A percentile compares a stretch with the other conserved stretches of the same genome.
Evolutionary conservation across 2,329 filamentous ascomycete species (phyloP).

Genomic region (Penicillium brasilianum): DNA sequence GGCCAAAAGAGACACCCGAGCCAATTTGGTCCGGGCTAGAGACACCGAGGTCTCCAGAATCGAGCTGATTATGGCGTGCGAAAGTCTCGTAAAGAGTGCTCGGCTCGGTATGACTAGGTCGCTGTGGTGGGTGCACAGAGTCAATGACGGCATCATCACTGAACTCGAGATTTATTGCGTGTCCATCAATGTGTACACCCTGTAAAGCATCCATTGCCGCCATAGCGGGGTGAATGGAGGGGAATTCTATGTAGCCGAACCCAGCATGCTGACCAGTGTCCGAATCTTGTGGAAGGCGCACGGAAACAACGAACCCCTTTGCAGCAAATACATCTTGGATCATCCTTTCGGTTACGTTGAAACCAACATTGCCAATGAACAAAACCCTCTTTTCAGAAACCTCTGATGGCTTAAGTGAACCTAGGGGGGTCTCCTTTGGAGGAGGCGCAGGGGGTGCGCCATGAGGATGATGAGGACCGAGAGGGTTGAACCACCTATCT

Average conservation of each 20-base stretch:
- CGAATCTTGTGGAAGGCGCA: conserved; percentile 42
- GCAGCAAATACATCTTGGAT: conserved; percentile 45
- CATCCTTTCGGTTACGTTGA: conserved; percentile 42
- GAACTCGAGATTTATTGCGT: conserved; percentile 48
- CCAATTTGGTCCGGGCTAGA: neutral
- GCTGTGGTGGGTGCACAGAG: conserved; percentile 14
- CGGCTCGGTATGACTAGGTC: neutral
- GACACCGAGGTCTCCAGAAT: neutral
- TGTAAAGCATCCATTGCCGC: conserved; percentile 45
- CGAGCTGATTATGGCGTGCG: neutral
- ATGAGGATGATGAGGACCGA: neutral
- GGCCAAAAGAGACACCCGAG: neutral
- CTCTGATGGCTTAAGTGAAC: neutral
- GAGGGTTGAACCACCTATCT: neutral
- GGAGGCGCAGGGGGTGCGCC: neutral
- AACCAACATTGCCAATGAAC: conserved; percentile 50
- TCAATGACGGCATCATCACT: conserved; percentile 38
- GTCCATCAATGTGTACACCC: conserved; percentile 45
- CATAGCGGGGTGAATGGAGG: conserved; percentile 41
- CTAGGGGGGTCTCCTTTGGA: neutral
- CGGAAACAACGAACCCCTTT: conserved; percentile 43
- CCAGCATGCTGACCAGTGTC: conserved; percentile 43
- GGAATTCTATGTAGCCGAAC: conserved; percentile 48
- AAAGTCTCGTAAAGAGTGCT: conserved; percentile 2
- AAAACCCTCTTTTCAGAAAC: conserved; percentile 30